A percentile compares a stretch with the other conserved stretches of the same genome.
Conservation (phyloP, 1,284 basidiomycete species). For the Takashimella koratensis region DNA sequence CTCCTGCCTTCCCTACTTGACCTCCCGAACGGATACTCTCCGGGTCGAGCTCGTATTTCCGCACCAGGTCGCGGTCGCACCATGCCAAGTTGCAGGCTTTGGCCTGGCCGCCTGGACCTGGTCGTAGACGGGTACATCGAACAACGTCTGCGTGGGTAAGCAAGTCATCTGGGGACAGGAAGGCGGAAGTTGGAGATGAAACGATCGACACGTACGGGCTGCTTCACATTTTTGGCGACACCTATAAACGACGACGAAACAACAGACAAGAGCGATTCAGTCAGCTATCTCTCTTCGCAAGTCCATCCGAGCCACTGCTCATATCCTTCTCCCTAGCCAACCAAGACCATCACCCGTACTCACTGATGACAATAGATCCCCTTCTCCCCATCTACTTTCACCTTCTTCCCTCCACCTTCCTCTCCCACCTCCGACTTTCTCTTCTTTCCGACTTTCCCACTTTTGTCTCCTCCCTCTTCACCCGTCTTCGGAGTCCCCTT, state of each 20-base stretch:
- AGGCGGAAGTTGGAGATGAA: background rate
- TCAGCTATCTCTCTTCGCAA: too few species aligned
- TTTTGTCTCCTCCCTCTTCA: conserved; percentile 6
- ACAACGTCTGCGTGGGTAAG: conserved; percentile 16
- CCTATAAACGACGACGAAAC: too few species aligned
- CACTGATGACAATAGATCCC: conserved; percentile 35
- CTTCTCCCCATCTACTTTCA: conserved; percentile 8
- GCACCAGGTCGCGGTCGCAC: conserved; percentile 28
- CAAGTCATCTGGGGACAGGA: background rate
- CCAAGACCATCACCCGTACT: too few species aligned
- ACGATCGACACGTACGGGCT: too few species aligned
- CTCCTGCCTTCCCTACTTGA: conserved; percentile 1
- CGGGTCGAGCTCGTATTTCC: conserved; percentile 21
- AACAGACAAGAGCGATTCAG: too few species aligned
- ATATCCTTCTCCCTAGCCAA: too few species aligned
- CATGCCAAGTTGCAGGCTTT: conserved; percentile 31
- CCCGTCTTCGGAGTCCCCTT: too few species aligned
- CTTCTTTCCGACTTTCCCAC: background rate
- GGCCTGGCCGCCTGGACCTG: background rate
- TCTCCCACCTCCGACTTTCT: background rate
- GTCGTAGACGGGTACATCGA: conserved; percentile 29
- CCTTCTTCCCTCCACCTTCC: conserved; percentile 4
- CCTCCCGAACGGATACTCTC: conserved; percentile 3
- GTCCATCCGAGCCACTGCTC: too few species aligned
- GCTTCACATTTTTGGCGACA: conserved; percentile 2